These are phyloP conservation scores for Agaricus bisporus DNA, from an alignment of 768 basidiomycete species.

Conservation along the genomic window DNA sequence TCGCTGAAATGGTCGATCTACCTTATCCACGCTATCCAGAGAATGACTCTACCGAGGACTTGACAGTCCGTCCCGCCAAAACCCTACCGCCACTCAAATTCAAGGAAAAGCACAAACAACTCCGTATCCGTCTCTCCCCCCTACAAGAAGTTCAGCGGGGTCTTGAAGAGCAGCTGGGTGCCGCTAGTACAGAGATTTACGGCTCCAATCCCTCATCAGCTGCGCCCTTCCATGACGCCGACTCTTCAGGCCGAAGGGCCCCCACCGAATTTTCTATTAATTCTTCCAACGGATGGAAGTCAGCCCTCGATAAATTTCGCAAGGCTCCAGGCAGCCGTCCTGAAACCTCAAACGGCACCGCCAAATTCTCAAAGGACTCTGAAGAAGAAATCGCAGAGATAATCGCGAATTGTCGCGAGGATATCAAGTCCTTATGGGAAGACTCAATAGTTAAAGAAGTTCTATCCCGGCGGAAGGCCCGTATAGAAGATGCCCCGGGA, in stretches of 20 bases:
- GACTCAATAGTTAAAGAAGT: slow-evolving; percentile 59
- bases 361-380: slow-evolving; percentile 28
- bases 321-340: slow-evolving; percentile 11
- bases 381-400: slow-evolving; percentile 55
- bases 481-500: slow-evolving; percentile 66
- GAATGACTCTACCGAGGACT: slow-evolving; percentile 38
- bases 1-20: slow-evolving; percentile 48
- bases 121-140: slow-evolving; percentile 54
- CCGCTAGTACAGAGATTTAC: slow-evolving; percentile 47
- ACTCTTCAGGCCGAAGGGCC: slow-evolving; percentile 18
- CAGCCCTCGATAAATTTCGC: slow-evolving; percentile 51
- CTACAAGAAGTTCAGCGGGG: slow-evolving; percentile 52
- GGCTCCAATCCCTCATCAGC: slow-evolving; percentile 32
- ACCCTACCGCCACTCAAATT: slow-evolving; percentile 41
- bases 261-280: slow-evolving; percentile 53
- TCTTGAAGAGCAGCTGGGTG: slow-evolving; percentile 55
- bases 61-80: slow-evolving; percentile 27
- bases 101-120: slow-evolving; percentile 54
- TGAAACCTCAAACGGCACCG: slow-evolving; percentile 11
- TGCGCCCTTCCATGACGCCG: slow-evolving; percentile 30
- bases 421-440: slow-evolving; percentile 65
- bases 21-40: slow-evolving; percentile 19
- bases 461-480: slow-evolving; percentile 43
- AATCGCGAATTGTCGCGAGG: slow-evolving; percentile 54
- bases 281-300: slow-evolving; percentile 62